Evolutionary conservation across 2,329 filamentous ascomycete genomes (phyloP).

Genomic region (Paecilomyces sp.): DNA sequence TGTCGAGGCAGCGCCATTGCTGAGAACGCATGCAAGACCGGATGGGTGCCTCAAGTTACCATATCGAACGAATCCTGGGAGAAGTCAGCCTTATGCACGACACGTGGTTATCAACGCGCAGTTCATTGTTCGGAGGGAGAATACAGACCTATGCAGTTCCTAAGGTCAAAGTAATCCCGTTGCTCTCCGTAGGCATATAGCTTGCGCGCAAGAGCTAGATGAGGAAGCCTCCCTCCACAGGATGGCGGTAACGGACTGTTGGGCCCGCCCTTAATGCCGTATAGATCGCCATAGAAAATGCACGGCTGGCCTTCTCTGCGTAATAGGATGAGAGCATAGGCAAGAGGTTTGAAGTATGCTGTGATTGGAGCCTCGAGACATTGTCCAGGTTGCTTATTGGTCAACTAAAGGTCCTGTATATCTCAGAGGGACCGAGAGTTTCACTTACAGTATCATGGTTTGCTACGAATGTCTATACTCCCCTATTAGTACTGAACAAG

Average conservation of each 20-base stretch:
- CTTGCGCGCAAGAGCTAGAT: slow-evolving; percentile 55
- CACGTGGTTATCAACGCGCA: background rate
- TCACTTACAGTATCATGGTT: slow-evolving; percentile 19
- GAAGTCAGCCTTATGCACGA: slow-evolving; percentile 21
- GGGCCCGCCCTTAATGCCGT: slow-evolving; percentile 49
- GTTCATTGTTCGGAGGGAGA: background rate
- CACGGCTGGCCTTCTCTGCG: slow-evolving; percentile 57
- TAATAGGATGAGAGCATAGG: slow-evolving; percentile 65
- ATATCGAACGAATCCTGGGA: slow-evolving; percentile 36
- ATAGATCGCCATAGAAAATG: slow-evolving; percentile 65
- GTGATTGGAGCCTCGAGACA: slow-evolving; percentile 57
- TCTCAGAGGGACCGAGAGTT: background rate
- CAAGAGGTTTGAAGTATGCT: slow-evolving; percentile 62
- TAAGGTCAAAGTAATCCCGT: slow-evolving; percentile 55
- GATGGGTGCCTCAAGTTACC: slow-evolving; percentile 44
- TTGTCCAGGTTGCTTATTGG: slow-evolving; percentile 51
- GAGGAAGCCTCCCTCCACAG: slow-evolving; percentile 49
- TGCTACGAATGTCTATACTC: slow-evolving; percentile 15
- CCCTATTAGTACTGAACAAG: background rate
- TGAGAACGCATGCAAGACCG: slow-evolving; percentile 53
- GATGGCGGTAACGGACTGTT: slow-evolving; percentile 47
- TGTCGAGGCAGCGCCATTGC: slow-evolving; percentile 40
- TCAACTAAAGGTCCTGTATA: background rate
- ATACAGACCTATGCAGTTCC: slow-evolving; percentile 50
- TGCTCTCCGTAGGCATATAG: slow-evolving; percentile 62